Base-by-base conservation (phyloP, 1,284 basidiomycete genomes). In the Trametes hirsuta region DNA sequence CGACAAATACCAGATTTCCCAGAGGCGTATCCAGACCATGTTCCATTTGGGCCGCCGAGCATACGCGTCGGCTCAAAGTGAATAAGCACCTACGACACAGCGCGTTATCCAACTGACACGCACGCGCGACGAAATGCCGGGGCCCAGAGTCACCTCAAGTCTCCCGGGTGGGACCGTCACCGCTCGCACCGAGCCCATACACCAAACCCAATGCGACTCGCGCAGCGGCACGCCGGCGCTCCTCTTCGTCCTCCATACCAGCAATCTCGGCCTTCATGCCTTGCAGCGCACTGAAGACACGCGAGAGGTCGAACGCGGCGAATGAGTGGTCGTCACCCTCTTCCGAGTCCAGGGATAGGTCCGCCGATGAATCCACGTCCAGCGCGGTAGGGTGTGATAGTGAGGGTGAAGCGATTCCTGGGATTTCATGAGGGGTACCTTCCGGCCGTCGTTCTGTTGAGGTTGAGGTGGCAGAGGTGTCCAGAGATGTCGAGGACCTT, bases 251-350 rank as follows among this genome's bases (percentile, higher is more conserved):
- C 3, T 78, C 76, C 72, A 93, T 90, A 11, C 76, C 81, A 21
- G 85, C 78, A 62, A 93, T 91, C 73, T 93, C 88, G 42, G 82
- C 82, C 68, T 89, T 89, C 81, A 92, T 84, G 41, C 81, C 82
- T 68, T 89, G 84, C 37, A 93, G 76, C 2, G 83, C 80, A 42
- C 78, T 77, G n/a, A 91, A 68, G 37, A 92, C 83, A 47, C 78
- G 75, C 36, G 83, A 79, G 44, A 93, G 72, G 72, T 93, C 89
- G 69, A 91, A 89, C 24, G 78, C 71, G 37, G 69, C 64, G 51
- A 63, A 66, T 35, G 69, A 55, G 56, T 70, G 68, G 55, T 69
- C 70, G 41, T 71, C 69, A 42, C 68, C 71, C 21, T 66, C 64
- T 35, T 70, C 68, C 18, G 67, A 68, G 34, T 64, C 66, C 57